Percentiles rank a stretch among this genome's conserved stretches.
Conservation (phyloP, 1,139 yeast genomes). For the Williopsis jadinii region DNA sequence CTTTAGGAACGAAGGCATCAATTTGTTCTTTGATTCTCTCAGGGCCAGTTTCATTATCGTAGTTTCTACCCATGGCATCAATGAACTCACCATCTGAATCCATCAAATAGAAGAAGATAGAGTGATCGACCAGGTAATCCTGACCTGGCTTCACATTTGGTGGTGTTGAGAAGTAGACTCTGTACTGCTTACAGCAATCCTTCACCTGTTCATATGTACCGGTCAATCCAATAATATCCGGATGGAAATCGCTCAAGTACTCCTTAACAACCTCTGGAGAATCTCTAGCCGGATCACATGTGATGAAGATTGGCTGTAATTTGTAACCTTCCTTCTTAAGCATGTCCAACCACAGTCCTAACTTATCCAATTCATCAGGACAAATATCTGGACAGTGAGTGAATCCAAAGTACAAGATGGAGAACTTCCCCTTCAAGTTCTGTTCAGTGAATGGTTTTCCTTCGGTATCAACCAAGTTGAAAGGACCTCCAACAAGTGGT, state of each 20-base stretch:
- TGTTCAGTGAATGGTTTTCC: constrained; percentile 71
- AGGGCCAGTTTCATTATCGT: constrained; percentile 73
- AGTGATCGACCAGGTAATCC: constrained; percentile 93
- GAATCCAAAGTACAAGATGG: constrained; percentile 86
- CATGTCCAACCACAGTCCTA: constrained; percentile 69
- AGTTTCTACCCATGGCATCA: constrained; percentile 91
- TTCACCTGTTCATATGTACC: constrained; percentile 85
- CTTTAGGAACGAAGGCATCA: constrained; percentile 67
- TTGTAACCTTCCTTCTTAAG: constrained; percentile 51
- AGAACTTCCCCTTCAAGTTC: constrained; percentile 69
- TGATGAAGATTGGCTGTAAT: constrained; percentile 80
- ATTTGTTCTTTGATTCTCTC: constrained; percentile 71
- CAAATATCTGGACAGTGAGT: constrained; percentile 97
- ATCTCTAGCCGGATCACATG: constrained; percentile 96
- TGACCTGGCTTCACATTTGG: constrained; percentile 91
- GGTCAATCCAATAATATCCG: constrained; percentile 80
- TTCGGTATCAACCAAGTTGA: constrained; percentile 60
- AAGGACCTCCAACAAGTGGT: constrained; percentile 91
- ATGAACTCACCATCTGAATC: constrained; percentile 94
- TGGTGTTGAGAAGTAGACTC: constrained; percentile 95
- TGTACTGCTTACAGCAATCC: constrained; percentile 73
- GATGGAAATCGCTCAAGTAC: constrained; percentile 82
- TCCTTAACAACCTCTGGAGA: constrained; percentile 74
- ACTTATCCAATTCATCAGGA: constrained; percentile 92
- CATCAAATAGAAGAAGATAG: constrained; percentile 92